Base-by-base conservation (phyloP, 2,329 filamentous ascomycete genomes). In the Mycocentrospora acerina region DNA sequence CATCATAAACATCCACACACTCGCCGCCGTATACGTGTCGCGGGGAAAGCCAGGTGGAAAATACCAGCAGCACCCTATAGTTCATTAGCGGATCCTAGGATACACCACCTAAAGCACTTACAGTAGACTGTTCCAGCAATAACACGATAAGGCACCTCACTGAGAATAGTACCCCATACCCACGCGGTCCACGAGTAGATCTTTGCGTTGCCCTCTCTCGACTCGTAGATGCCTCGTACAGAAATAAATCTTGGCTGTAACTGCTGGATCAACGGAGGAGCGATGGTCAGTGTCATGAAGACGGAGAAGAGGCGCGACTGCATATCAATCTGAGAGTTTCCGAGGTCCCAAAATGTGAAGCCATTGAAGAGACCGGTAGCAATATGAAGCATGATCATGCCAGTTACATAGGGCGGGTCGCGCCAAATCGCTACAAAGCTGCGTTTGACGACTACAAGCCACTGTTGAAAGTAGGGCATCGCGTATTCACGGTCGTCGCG, bases 131-230 rank as follows among this genome's bases (percentile, higher is more conserved):
- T 80, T 0, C 81, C 85, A 1, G 81, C 80, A 4, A 87, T 60
- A 10, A 88, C 68, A 0, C 78, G 76, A 50, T 87, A 88, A 0
- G 86, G 86, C 0, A 90, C 72, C 62, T 90, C 86, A 12, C 79
- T 82, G 1, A 88, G 51, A 4, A 89, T 76, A 2, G 78, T 76
- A 0, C 79, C 83, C 2, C 80, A 82, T 0, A 80, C 77, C 66
- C 86, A 88, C 0, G 85, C 83, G 11, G 78, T 67, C 86, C 86
- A 90, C 2, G 80, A 83, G 67, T 91, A 93, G 17, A 89, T 88
- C 62, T 89, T 89, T 12, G 84, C 80, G n/a, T 80, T 86, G 32
- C 82, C 78, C 62, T 93, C 88, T 4, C 88, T 78, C 2, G 77
- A 80, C 60, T 85, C 71, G 68, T 87, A 93, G 17, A 91, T 74